Evolutionary conservation across 2,329 filamentous ascomycete species (phyloP).

Genomic region (Fusarium haematococcum): DNA sequence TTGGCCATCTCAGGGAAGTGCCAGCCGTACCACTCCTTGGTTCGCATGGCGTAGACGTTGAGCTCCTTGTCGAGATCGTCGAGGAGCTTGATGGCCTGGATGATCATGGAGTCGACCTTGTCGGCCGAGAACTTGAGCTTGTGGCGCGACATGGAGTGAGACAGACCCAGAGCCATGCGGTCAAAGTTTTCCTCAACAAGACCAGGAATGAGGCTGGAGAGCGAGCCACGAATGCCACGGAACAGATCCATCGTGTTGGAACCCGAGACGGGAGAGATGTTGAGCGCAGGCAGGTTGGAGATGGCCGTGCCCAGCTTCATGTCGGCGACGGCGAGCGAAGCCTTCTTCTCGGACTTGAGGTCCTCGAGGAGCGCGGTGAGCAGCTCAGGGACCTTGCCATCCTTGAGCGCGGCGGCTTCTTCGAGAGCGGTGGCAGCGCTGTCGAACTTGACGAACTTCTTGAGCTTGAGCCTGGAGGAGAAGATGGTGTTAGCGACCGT

Average conservation of each 20-base stretch:
- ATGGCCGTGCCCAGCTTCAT: conserved; percentile 93
- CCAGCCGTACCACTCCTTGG: conserved; percentile 99
- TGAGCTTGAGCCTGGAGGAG: conserved; percentile 81
- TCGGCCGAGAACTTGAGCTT: conserved; percentile 99
- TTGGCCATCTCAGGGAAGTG: conserved; percentile 98
- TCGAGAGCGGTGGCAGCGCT: conserved; percentile 90
- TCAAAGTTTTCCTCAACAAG: conserved; percentile 87
- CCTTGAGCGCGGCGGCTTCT: conserved; percentile 88
- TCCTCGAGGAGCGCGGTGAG: conserved; percentile 84
- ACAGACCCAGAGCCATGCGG: conserved; percentile 95
- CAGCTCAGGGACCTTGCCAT: conserved; percentile 94
- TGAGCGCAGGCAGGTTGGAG: conserved; percentile 88
- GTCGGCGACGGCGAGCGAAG: conserved; percentile 92
- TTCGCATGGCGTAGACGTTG: conserved; percentile 98
- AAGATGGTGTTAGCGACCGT: conserved; percentile 13
- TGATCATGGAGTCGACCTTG: conserved; percentile 99
- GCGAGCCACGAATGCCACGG: conserved; percentile 91
- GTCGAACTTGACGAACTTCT: conserved; percentile 97
- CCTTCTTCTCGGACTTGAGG: conserved; percentile 98
- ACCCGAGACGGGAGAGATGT: conserved; percentile 82
- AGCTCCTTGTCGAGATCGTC: conserved; percentile 99
- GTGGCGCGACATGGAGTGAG: conserved; percentile 95
- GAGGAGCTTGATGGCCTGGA: conserved; percentile 92
- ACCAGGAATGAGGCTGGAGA: conserved; percentile 90
- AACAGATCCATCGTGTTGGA: conserved; percentile 79